Percentiles rank a stretch among this genome's conserved stretches.
Conservation (phyloP, 306 rosid genomes). For the Notholithocarpus densiflorus region DNA sequence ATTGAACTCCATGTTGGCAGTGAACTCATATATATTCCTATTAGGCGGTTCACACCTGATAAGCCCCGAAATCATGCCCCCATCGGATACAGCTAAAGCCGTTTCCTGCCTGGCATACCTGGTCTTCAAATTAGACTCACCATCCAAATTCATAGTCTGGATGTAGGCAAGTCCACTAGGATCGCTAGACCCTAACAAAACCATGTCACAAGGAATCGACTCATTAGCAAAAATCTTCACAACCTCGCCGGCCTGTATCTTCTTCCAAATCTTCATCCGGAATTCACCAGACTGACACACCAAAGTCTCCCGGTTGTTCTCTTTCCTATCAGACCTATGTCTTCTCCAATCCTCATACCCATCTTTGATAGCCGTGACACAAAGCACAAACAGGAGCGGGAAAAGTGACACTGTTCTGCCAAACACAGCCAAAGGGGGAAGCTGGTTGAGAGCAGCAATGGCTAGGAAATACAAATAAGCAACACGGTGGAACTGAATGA, state of each 20-base stretch:
- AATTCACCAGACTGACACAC: constrained; percentile 62
- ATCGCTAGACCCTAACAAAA: constrained; percentile 95
- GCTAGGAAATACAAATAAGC: constrained; percentile 94
- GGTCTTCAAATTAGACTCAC: constrained; percentile 95
- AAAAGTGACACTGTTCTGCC: constrained; percentile 90
- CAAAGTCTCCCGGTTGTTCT: constrained; percentile 74
- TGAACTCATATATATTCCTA: constrained; percentile 89
- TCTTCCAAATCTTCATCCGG: constrained; percentile 66
- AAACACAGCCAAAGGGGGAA: constrained; percentile 93
- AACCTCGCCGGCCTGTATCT: constrained; percentile 80
- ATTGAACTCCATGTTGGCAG: constrained; percentile 83
- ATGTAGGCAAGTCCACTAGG: constrained; percentile 93
- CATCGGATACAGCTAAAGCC: constrained; percentile 51
- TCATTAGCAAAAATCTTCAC: constrained; percentile 77
- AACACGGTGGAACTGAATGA: constrained; percentile 90
- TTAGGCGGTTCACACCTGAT: constrained; percentile 88
- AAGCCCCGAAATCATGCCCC: constrained; percentile 54
- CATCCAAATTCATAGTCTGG: constrained; percentile 98
- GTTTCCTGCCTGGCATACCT: constrained; percentile 96
- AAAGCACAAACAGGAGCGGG: constrained; percentile 80
- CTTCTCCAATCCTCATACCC: constrained; percentile 97
- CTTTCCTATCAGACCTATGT: constrained; percentile 84
- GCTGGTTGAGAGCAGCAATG: constrained; percentile 95
- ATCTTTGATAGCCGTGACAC: constrained; percentile 93
- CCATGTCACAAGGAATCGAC: constrained; percentile 91